Conservation (phyloP, 2,329 filamentous ascomycete species). For the Sclerotinia sclerotiorum region DNA sequence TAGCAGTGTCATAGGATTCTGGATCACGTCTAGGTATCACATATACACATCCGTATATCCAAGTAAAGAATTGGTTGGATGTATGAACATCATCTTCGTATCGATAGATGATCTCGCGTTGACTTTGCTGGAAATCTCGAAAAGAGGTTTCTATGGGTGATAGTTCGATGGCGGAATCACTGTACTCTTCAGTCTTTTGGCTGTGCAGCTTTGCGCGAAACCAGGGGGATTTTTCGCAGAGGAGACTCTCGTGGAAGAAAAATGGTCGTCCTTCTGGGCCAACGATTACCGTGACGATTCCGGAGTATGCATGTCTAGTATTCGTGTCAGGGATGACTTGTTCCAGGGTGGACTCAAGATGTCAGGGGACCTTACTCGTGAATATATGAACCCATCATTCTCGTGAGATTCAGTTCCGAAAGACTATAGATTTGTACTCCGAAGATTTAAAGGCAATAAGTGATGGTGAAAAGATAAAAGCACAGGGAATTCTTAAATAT, state of each 20-base stretch:
- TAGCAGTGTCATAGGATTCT: background rate
- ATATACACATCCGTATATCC: background rate
- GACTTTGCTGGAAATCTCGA: background rate
- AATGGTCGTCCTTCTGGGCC: background rate
- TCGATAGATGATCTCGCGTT: background rate
- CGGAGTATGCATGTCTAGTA: background rate
- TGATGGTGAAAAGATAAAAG: background rate
- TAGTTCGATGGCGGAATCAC: background rate
- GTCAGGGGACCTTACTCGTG: background rate
- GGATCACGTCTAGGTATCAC: background rate
- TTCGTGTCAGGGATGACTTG: background rate
- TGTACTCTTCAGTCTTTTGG: background rate
- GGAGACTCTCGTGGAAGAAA: constrained; percentile 10
- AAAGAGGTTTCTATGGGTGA: background rate
- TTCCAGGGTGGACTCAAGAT: background rate
- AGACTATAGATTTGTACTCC: background rate
- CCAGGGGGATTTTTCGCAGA: constrained; percentile 11
- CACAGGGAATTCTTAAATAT: background rate
- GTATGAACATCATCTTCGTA: constrained; percentile 6
- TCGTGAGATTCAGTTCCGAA: background rate
- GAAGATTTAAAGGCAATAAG: no score
- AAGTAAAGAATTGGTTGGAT: constrained; percentile 16
- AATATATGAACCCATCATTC: background rate
- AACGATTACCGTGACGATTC: background rate
- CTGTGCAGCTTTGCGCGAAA: background rate